phyloP scores from a whole-genome alignment of 2,329 filamentous ascomycete genomes.

The Apiospora arundinis region DNA sequence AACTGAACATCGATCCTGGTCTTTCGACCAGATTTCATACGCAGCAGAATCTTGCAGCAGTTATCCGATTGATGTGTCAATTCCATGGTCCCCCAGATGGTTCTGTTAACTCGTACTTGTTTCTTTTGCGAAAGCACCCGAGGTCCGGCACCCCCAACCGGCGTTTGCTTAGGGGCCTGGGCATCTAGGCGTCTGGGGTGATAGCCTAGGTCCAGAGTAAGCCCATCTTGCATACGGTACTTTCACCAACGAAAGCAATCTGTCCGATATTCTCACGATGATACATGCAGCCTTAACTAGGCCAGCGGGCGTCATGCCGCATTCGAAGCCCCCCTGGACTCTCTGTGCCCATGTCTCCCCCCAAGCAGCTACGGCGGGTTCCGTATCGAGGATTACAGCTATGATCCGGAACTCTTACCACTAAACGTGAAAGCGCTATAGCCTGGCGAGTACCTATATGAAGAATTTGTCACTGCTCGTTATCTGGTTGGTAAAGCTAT shows the following conservation, averaged over 20 bases:
- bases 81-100: background rate
- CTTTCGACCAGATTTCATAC: background rate
- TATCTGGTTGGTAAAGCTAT: background rate
- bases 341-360: background rate
- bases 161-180: background rate
- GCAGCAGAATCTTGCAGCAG: background rate
- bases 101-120: background rate
- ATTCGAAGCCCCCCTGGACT: background rate
- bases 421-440: background rate
- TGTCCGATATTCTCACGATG: background rate
- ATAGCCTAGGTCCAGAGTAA: no score
- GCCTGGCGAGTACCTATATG: background rate
- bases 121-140: background rate
- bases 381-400: background rate
- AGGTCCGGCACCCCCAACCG: background rate
- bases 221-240: background rate
- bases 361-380: background rate
- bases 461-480: background rate
- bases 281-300: background rate
- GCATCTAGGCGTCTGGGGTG: background rate
- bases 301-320: background rate
- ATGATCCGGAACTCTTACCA: background rate
- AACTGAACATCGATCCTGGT: background rate
- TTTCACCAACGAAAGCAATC: background rate
- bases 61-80: constrained; percentile 5